These are phyloP conservation scores for Ambispora gerdemannii DNA, from an alignment of 192 early-diverging fungal species.

Conservation along the genomic window DNA sequence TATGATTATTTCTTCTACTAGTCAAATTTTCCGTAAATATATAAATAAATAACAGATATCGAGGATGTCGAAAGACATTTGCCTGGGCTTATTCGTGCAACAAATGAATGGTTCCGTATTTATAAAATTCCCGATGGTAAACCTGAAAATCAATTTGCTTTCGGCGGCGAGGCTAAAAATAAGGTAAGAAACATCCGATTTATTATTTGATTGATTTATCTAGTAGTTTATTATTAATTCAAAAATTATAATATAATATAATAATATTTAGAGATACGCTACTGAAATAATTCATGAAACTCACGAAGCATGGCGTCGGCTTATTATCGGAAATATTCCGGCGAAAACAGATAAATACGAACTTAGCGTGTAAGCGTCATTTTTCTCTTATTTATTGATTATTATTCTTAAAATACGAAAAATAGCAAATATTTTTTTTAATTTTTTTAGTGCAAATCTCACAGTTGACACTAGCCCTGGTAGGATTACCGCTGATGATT, in stretches of 20 bases:
- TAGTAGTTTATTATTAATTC: background rate
- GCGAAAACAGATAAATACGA: conserved; percentile 68
- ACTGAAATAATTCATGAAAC: conserved; percentile 87
- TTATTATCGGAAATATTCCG: conserved; percentile 67
- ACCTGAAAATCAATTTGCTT: conserved; percentile 99
- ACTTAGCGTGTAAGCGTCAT: conserved; percentile 59
- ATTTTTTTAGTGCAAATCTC: conserved; percentile 57
- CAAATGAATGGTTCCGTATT: conserved; percentile 99
- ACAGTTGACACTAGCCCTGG: conserved; percentile 71
- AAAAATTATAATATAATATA: background rate
- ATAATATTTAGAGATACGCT: conserved; percentile 68
- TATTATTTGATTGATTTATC: background rate
- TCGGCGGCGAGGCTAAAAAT: conserved; percentile 85
- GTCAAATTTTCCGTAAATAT: conserved; percentile 5
- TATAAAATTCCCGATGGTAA: conserved; percentile 99
- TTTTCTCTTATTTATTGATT: conserved; percentile 12
- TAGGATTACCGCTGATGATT: conserved; percentile 58
- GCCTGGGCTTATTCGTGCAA: conserved; percentile 92
- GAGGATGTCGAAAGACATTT: conserved; percentile 98
- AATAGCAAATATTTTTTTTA: background rate
- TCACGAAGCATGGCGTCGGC: conserved; percentile 87
- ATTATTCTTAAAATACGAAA: conserved; percentile 6
- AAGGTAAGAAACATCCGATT: conserved; percentile 35
- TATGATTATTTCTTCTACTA: background rate
- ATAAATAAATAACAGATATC: conserved; percentile 66